Conservation (phyloP, 768 basidiomycete genomes). For the Leccinum olivaceopallidum region DNA sequence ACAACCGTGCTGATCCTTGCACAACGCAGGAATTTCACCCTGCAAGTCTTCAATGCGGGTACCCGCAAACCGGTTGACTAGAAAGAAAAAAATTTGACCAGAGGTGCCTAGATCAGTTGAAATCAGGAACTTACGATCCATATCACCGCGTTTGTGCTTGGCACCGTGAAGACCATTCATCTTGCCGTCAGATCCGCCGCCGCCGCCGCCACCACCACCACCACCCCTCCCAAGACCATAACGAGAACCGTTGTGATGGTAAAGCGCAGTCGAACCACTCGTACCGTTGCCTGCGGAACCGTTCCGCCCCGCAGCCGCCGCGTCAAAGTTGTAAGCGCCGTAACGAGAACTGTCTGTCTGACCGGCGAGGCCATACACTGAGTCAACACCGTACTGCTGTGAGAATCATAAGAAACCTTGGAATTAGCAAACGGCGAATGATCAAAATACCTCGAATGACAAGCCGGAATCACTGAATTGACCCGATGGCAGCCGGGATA, state of each 20-base stretch:
- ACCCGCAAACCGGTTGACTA: conserved; percentile 96
- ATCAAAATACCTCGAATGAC: conserved; percentile 53
- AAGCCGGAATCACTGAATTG: conserved; percentile 58
- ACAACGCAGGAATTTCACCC: conserved; percentile 90
- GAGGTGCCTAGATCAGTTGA: not conserved
- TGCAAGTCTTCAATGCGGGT: conserved; percentile 93
- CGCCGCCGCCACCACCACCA: conserved; percentile 42
- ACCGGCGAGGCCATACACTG: conserved; percentile 46
- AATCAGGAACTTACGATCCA: conserved; percentile 75
- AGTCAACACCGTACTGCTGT: conserved; percentile 60
- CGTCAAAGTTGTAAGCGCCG: conserved; percentile 58
- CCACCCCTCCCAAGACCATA: conserved; percentile 67
- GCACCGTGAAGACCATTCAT: conserved; percentile 91
- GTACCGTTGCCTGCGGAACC: conserved; percentile 36
- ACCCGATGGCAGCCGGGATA: conserved; percentile 63
- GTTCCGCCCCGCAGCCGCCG: conserved; percentile 40
- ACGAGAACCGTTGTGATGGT: conserved; percentile 75
- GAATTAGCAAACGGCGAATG: conserved; percentile 1
- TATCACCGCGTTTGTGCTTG: conserved; percentile 92
- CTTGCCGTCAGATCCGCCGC: conserved; percentile 64
- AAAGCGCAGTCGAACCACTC: conserved; percentile 72
- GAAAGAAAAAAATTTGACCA: not conserved
- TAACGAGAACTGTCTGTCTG: conserved; percentile 55
- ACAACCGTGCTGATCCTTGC: conserved; percentile 99
- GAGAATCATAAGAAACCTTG: conserved; percentile 13